phyloP scores from a whole-genome alignment of 257 asterid genomes.

The Asclepias syriaca region DNA sequence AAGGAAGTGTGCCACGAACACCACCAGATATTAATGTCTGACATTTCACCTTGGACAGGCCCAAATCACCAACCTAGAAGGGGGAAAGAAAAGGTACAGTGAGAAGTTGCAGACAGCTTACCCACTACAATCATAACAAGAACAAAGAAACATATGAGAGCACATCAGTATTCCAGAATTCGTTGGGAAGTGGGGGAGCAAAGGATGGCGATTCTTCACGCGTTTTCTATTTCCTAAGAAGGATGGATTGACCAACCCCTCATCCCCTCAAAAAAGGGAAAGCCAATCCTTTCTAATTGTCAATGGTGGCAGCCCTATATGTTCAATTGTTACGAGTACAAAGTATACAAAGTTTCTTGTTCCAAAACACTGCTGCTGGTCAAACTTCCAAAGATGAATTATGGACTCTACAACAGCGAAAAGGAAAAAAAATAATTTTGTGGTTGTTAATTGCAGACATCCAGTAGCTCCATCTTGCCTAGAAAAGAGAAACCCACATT shows the following conservation, averaged over 20 bases:
- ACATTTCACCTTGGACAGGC: conserved; percentile 93
- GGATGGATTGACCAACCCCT: no score
- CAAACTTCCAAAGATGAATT: not conserved
- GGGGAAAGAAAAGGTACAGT: not conserved
- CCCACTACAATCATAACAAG: not conserved
- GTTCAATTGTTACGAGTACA: no score
- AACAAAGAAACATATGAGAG: conserved; percentile 6
- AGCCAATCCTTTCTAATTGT: not conserved
- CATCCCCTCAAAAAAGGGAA: not conserved
- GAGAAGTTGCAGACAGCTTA: not conserved
- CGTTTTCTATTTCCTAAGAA: not conserved
- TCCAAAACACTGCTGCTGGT: not conserved
- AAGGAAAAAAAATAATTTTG: no score
- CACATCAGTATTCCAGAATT: not conserved
- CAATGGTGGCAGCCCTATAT: not conserved
- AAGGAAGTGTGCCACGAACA: conserved; percentile 99
- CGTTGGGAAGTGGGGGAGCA: not conserved
- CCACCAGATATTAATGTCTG: conserved; percentile 96
- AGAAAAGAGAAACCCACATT: not conserved
- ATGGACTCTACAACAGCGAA: not conserved
- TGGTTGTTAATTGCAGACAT: not conserved
- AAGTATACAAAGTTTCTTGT: not conserved
- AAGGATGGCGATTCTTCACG: not conserved
- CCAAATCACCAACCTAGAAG: conserved; percentile 96
- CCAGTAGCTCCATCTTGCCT: not conserved